Evolutionary conservation across 176 grass and related monocot species (phyloP).

Genomic region (Hyparrhenia diplandra): DNA sequence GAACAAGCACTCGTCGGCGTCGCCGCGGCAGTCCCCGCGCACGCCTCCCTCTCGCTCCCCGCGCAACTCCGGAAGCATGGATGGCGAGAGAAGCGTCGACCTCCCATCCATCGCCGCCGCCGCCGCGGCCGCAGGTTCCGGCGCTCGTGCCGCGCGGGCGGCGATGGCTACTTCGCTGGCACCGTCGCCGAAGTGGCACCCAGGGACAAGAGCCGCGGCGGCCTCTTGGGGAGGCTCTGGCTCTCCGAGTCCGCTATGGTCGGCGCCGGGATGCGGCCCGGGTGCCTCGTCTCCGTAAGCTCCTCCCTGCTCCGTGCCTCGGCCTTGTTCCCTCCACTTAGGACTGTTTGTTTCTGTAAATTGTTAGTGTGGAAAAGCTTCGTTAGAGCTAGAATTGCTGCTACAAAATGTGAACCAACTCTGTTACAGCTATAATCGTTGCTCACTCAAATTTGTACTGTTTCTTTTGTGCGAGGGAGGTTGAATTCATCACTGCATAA

Average conservation of each 20-base stretch:
- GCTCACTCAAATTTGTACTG: background rate
- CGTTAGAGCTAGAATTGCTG: background rate
- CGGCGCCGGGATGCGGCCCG: constrained; percentile 48
- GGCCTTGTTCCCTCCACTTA: background rate
- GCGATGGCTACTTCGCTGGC: constrained; percentile 35
- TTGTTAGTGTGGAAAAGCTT: background rate
- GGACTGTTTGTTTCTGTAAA: background rate
- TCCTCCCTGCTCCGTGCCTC: background rate
- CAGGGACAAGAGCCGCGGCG: constrained; percentile 18
- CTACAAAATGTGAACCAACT: background rate
- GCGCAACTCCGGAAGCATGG: background rate
- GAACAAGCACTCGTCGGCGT: constrained; percentile 30
- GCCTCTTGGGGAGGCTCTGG: constrained; percentile 48
- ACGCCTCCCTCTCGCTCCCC: constrained; percentile 16
- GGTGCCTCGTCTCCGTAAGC: constrained; percentile 66
- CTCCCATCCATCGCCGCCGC: constrained; percentile 6
- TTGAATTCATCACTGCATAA: background rate
- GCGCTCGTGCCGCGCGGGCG: constrained; percentile 39
- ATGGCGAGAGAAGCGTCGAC: background rate
- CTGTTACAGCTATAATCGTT: background rate
- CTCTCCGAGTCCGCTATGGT: constrained; percentile 62
- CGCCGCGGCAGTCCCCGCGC: constrained; percentile 26
- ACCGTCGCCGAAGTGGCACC: constrained; percentile 37
- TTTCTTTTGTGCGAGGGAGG: background rate
- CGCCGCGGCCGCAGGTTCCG: constrained; percentile 30